Conservation (phyloP, 352 stramenopile species). For the Phytophthora fragariae region DNA sequence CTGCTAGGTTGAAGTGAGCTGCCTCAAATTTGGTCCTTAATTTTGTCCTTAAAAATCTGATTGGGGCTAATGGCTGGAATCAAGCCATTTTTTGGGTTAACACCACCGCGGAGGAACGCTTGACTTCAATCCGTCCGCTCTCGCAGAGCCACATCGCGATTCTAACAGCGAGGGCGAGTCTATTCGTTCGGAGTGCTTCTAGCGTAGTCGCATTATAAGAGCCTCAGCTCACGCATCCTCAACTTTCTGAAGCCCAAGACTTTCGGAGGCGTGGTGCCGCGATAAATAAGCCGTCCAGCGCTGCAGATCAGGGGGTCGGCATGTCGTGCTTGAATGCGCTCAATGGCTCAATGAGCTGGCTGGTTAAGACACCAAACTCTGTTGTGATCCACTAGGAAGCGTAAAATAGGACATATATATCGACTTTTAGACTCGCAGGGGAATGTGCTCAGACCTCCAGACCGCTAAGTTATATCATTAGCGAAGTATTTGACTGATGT, state of each 20-base stretch:
- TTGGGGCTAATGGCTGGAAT: not conserved
- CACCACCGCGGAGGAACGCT: not conserved
- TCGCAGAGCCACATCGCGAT: constrained; percentile 9
- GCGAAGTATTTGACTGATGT: no score
- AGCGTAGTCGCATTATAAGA: not conserved
- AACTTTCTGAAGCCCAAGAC: constrained; percentile 3
- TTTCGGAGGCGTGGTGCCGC: constrained; percentile 1
- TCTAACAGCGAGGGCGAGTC: not conserved
- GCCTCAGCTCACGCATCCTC: constrained; percentile 12
- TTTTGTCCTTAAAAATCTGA: no score
- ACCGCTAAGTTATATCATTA: no score
- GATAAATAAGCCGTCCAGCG: constrained; percentile 10
- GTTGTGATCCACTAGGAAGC: no score
- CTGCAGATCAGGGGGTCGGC: constrained; percentile 5
- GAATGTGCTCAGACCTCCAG: no score
- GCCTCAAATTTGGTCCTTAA: no score
- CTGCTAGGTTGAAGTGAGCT: no score
- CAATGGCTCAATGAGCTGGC: no score
- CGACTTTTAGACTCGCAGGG: no score
- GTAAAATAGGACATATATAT: no score
- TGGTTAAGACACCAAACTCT: no score
- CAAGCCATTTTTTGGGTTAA: not conserved
- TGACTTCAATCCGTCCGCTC: not conserved
- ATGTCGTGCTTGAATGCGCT: no score
- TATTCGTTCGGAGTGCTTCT: not conserved